Evolutionary conservation across 805 yeast species (phyloP), one percentile per base, ranked within the genome.

Genomic region (Debaryomyces maramus): DNA sequence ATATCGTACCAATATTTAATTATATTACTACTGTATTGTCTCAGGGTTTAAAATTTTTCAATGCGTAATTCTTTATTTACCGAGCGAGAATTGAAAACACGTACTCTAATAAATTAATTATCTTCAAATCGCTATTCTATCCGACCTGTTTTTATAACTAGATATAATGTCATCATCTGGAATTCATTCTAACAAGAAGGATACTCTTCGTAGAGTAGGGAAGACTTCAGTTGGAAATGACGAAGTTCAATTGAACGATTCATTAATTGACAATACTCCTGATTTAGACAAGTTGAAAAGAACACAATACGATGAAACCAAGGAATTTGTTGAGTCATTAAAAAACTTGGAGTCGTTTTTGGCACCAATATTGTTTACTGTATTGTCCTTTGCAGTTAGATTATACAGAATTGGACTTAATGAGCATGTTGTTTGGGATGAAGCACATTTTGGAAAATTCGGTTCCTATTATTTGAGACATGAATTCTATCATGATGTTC

Each of bases 361-460:
- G 35, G 82, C 81, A 32, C 77, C 89, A n/a, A 51, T 84, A 3
- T 53, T 81, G 16, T 74, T 90, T 55, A 89, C 97, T 0, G 43
- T 75, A 2, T 47, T 83, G 14, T 81, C 93, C 7, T 85, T 90
- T 52, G 75, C 74, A 44, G 75, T 81, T 6, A 73, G 93, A 52
- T 70, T 82, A 45, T 74, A 81, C 52, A 72, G 75, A 35, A 80
- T 86, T 36, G 80, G 77, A 16, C 62, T 65, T 22, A 73, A 80
- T 42, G 60, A 75, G 36, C 72, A 70, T 39, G 91, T 86, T 34
- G 83, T 85, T 6, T 86, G 95, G 95, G 95, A 86, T 66, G 95
- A 86, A 61, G 93, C 95, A 5, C 95, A 86, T 69, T 86, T 86
- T 59, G 95, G 93, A 31, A 85, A 84, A 58, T 86, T 86, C 58